Conservation (phyloP, 1,284 basidiomycete species). For the Leccinum colubrinum region DNA sequence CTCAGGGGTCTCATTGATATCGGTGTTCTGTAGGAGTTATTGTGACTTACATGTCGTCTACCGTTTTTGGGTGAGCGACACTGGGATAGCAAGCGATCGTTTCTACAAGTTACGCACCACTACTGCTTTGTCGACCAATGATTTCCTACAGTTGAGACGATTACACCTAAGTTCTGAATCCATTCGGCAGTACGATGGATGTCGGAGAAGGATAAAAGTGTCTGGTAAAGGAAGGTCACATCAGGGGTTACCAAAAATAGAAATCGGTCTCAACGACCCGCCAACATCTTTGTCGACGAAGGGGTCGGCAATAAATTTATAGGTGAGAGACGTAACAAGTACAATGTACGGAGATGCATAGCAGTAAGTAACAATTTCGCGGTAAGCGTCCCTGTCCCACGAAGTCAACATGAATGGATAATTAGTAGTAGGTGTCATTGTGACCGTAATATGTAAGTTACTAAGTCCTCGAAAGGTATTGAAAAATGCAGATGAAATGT, state of each 20-base stretch:
- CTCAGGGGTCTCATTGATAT: conserved; percentile 5
- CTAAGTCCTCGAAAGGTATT: conserved; percentile 16
- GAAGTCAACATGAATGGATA: conserved; percentile 32
- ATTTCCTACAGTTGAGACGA: conserved; percentile 63
- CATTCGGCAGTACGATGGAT: conserved; percentile 28
- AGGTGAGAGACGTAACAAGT: conserved; percentile 20
- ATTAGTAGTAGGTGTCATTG: conserved; percentile 25
- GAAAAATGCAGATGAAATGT: conserved; percentile 20
- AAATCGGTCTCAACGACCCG: neutral
- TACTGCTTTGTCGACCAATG: conserved; percentile 72
- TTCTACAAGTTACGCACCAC: conserved; percentile 51
- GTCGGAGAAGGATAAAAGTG: neutral
- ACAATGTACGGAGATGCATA: conserved; percentile 26
- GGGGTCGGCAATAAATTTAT: conserved; percentile 13
- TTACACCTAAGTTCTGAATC: conserved; percentile 68
- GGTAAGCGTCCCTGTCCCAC: conserved; percentile 27
- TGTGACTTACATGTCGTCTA: conserved; percentile 49
- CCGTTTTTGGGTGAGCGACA: conserved; percentile 1
- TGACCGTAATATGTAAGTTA: conserved; percentile 12
- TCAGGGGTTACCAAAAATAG: conserved; percentile 13
- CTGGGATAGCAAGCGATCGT: neutral
- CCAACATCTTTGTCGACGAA: neutral
- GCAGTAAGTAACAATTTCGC: conserved; percentile 23
- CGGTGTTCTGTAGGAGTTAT: conserved; percentile 15
- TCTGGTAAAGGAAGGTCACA: neutral